These are phyloP conservation scores for Geotrichum restrictum DNA, from an alignment of 1,139 yeast genomes.

Conservation along the genomic window DNA sequence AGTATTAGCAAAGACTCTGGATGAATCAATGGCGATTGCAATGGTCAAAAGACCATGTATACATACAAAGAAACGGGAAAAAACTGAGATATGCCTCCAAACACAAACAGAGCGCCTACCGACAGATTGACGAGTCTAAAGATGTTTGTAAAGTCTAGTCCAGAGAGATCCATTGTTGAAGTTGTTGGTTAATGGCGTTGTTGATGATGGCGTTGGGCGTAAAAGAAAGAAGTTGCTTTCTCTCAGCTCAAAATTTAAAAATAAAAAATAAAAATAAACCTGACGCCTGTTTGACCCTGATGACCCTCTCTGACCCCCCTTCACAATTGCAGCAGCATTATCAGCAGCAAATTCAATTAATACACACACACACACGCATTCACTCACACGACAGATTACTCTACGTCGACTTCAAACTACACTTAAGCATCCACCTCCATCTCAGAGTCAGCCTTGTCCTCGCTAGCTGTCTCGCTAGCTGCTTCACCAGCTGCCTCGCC, in stretches of 20 bases:
- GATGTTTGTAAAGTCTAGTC: conserved; percentile 41
- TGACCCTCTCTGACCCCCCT: too few relatives aligned
- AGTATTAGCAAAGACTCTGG: background rate
- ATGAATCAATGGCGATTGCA: too few relatives aligned
- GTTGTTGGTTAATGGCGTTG: too few relatives aligned
- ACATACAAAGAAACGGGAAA: conserved; percentile 53
- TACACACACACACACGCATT: too few relatives aligned
- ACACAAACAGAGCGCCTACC: conserved; percentile 56
- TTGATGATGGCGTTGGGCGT: too few relatives aligned
- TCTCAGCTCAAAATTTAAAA: too few relatives aligned
- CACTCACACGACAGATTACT: too few relatives aligned
- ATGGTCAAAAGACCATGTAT: background rate
- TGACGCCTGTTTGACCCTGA: too few relatives aligned
- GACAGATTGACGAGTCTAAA: conserved; percentile 63
- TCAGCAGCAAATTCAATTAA: background rate
- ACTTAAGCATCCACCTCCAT: conserved; percentile 7
- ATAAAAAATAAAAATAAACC: too few relatives aligned
- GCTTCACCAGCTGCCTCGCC: conserved; percentile 20
- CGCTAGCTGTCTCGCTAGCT: conserved; percentile 26
- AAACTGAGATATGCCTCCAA: conserved; percentile 58
- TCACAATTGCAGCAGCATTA: too few relatives aligned
- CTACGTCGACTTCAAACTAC: too few relatives aligned
- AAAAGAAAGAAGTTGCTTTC: too few relatives aligned
- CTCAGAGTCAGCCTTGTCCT: conserved; percentile 23
- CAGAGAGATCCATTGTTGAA: conserved; percentile 21